These are phyloP conservation scores for Botrytis tulipae DNA, from an alignment of 2,329 filamentous ascomycete species.

Conservation along the genomic window DNA sequence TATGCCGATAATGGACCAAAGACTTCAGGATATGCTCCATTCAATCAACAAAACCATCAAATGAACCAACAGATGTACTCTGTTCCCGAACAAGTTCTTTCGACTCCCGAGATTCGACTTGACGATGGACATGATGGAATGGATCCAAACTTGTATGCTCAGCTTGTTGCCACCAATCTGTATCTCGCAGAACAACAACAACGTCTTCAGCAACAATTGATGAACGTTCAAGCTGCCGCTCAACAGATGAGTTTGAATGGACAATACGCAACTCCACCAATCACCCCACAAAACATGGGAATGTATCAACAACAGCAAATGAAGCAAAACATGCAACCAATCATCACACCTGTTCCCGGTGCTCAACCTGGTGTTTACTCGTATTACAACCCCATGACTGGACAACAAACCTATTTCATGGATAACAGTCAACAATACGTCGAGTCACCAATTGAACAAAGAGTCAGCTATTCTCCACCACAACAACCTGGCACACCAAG, in stretches of 20 bases:
- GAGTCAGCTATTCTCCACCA: conserved; percentile 46
- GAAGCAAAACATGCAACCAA: conserved; percentile 43
- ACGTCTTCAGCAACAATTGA: conserved; percentile 88
- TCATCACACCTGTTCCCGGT: conserved; percentile 51
- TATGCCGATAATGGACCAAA: conserved; percentile 39
- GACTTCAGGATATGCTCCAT: conserved; percentile 35
- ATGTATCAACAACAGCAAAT: conserved; percentile 48
- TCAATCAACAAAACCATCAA: conserved; percentile 41
- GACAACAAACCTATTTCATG: conserved; percentile 74
- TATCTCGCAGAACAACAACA: conserved; percentile 95
- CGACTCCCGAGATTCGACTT: conserved; percentile 77
- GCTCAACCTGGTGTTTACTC: conserved; percentile 74
- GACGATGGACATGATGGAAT: conserved; percentile 69
- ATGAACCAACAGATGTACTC: conserved; percentile 61
- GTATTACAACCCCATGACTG: conserved; percentile 82
- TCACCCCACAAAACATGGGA: conserved; percentile 51
- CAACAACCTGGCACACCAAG: conserved; percentile 63
- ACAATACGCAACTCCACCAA: conserved; percentile 50
- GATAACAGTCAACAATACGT: conserved; percentile 48
- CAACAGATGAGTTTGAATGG: conserved; percentile 77
- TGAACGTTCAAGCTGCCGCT: conserved; percentile 76
- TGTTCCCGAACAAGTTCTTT: conserved; percentile 79
- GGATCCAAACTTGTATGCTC: conserved; percentile 83
- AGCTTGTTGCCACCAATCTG: conserved; percentile 85
- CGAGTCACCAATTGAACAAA: conserved; percentile 40